phyloP scores from a whole-genome alignment of 805 yeast genomes.

The Candida xyloterini region DNA sequence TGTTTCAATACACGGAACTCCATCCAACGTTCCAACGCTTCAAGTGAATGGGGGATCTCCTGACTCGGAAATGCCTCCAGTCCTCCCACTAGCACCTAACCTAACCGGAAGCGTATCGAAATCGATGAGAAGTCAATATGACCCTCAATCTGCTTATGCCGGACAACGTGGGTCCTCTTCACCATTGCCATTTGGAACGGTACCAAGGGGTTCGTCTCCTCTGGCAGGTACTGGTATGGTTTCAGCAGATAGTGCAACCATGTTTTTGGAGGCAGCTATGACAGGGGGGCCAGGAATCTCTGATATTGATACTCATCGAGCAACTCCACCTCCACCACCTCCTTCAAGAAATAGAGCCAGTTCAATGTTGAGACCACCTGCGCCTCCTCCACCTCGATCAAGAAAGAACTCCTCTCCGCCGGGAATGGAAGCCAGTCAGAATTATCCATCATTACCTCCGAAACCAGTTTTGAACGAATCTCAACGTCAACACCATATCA shows the following conservation, averaged over 20 bases:
- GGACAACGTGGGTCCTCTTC: conserved; percentile 26
- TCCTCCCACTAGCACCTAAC: conserved; percentile 45
- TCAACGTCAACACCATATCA: conserved; percentile 29
- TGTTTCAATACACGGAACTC: conserved; percentile 68
- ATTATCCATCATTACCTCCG: conserved; percentile 29
- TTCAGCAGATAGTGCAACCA: conserved; percentile 19
- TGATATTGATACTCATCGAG: conserved; percentile 7
- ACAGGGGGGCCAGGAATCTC: conserved; percentile 13
- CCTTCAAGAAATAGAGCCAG: conserved; percentile 17
- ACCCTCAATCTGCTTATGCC: conserved; percentile 6
- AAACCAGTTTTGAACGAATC: conserved; percentile 29
- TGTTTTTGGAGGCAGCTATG: conserved; percentile 25
- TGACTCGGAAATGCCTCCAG: conserved; percentile 6
- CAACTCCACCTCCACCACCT: conserved; percentile 31
- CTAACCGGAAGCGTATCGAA: conserved; percentile 56
- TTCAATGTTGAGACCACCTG: conserved; percentile 24
- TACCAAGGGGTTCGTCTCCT: conserved; percentile 25
- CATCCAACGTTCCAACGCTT: conserved; percentile 47
- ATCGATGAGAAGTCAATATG: conserved; percentile 35
- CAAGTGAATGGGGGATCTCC: conserved; percentile 15
- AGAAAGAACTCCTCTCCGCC: conserved; percentile 27
- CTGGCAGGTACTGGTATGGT: conserved; percentile 14
- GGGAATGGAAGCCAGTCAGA: conserved; percentile 8
- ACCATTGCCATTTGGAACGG: conserved; percentile 14
- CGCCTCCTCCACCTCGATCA: conserved; percentile 32